Conservation (phyloP, 495 filamentous ascomycete species). For the Penicillium daleae region DNA sequence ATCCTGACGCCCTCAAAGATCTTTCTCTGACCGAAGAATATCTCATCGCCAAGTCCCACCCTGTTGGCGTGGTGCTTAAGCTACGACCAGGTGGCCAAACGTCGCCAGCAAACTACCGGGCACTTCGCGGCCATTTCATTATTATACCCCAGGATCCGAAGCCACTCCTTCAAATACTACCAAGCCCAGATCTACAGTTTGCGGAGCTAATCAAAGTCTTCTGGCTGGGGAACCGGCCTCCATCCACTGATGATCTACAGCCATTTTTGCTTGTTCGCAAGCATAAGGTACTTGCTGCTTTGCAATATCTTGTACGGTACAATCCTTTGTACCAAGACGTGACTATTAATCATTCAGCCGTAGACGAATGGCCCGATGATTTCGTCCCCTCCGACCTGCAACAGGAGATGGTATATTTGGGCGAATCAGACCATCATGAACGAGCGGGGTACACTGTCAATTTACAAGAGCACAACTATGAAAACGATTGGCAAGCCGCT, state of each 20-base stretch:
- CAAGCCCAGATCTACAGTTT: slow-evolving; percentile 7
- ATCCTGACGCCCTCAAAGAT: not conserved
- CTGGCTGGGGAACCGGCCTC: slow-evolving; percentile 4
- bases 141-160: slow-evolving; percentile 18
- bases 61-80: not conserved
- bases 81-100: not conserved
- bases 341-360: not conserved
- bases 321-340: slow-evolving; percentile 15
- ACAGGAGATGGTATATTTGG: not conserved
- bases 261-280: slow-evolving; percentile 14
- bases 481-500: slow-evolving; percentile 15
- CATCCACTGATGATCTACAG: slow-evolving; percentile 1
- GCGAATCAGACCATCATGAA: not conserved
- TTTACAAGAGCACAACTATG: slow-evolving; percentile 5
- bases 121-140: slow-evolving; percentile 20
- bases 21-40: not conserved
- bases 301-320: slow-evolving; percentile 15
- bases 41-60: not conserved
- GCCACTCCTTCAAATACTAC: slow-evolving; percentile 20
- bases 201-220: slow-evolving; percentile 8
- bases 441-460: slow-evolving; percentile 15
- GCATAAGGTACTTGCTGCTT: slow-evolving; percentile 12
- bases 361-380: not conserved
- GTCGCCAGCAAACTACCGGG: slow-evolving; percentile 6
- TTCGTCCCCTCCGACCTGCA: not conserved